Percentiles rank a stretch among this genome's conserved stretches.
phyloP scores from a whole-genome alignment of 176 grass and related monocot species.

The Triticum urartu region DNA sequence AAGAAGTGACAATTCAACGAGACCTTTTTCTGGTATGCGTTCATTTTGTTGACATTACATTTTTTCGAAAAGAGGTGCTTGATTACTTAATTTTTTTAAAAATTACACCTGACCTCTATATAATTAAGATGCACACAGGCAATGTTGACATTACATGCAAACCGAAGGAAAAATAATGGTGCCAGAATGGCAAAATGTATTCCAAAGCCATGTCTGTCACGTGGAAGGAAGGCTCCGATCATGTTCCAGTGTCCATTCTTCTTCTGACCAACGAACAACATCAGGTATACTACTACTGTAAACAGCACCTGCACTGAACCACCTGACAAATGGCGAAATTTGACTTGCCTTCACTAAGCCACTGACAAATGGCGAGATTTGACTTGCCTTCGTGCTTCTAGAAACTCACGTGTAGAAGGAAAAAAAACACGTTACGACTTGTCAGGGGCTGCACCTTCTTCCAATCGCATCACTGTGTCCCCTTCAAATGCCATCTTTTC shows the following conservation, averaged over 20 bases:
- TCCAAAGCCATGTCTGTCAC: neutral
- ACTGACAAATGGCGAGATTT: constrained; percentile 17
- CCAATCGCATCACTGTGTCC: neutral
- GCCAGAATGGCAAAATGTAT: neutral
- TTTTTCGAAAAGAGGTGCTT: too few relatives aligned
- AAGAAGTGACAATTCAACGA: constrained; percentile 11
- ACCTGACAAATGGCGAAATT: constrained; percentile 14
- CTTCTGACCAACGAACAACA: neutral
- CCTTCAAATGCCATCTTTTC: neutral
- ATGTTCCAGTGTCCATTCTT: neutral
- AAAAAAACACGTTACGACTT: neutral
- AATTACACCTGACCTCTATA: too few relatives aligned
- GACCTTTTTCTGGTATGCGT: neutral
- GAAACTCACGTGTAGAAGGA: neutral
- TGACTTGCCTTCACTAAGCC: neutral
- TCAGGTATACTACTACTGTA: neutral
- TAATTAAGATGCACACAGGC: too few relatives aligned
- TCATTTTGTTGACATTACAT: neutral
- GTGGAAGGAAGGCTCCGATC: neutral
- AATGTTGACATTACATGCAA: neutral
- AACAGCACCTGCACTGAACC: neutral
- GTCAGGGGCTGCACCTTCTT: neutral
- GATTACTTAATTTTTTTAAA: too few relatives aligned
- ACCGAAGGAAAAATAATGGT: neutral
- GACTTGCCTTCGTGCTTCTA: constrained; percentile 15